Conservation (phyloP, 2,329 filamentous ascomycete species). For the Epichloe hybrida region DNA sequence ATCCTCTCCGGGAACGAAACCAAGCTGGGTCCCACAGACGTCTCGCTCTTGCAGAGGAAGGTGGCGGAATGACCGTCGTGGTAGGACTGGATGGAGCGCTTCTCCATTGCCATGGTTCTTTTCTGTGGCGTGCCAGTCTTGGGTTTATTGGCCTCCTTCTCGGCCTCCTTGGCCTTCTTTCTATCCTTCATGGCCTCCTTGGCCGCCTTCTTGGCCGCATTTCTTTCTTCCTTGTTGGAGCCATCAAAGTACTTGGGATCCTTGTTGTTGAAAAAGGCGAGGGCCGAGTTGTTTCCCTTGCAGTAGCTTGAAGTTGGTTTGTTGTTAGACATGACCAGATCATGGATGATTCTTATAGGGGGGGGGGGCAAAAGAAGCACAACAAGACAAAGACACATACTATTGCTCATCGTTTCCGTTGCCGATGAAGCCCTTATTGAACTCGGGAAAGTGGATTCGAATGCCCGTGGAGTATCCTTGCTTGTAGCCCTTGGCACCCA, state of each 20-base stretch:
- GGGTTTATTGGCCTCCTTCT: neutral
- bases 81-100: neutral
- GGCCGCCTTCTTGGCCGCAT: neutral
- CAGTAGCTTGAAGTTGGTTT: neutral
- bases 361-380: neutral
- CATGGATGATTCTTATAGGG: too few relatives aligned
- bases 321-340: neutral
- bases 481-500: neutral
- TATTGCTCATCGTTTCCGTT: neutral
- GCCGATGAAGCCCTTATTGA: neutral
- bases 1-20: neutral
- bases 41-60: neutral
- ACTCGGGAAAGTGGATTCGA: slow-evolving; percentile 1
- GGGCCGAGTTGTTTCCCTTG: neutral
- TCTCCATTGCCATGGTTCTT: neutral
- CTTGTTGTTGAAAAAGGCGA: neutral
- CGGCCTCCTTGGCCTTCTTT: neutral
- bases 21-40: slow-evolving; percentile 1
- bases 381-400: neutral
- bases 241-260: slow-evolving; percentile 1
- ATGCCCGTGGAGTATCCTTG: neutral
- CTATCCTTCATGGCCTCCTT: neutral
- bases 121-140: neutral
- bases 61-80: neutral
- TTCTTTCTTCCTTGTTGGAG: neutral